phyloP scores from a whole-genome alignment of 2,329 filamentous ascomycete genomes.

The Dactylonectria macrodidyma region DNA sequence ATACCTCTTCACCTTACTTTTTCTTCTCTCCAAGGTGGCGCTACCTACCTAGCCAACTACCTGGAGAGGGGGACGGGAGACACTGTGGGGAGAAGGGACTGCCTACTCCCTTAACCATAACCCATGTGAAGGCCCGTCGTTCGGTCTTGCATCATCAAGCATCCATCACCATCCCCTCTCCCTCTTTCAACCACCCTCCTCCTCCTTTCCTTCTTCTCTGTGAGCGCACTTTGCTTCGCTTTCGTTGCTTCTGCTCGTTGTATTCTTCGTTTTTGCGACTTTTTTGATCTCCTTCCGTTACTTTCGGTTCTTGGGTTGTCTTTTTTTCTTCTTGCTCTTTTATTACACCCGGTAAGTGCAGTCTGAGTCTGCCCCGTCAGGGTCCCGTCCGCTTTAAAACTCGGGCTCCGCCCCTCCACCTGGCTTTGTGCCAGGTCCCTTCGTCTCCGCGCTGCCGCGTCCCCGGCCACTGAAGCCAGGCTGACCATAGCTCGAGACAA shows the following conservation, averaged over 20 bases:
- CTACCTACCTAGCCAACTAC: no score
- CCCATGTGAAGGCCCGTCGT: conserved; percentile 23
- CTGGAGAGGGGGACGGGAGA: conserved; percentile 1
- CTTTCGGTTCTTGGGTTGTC: no score
- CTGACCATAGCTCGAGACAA: conserved; percentile 41
- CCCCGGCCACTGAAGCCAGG: conserved; percentile 29
- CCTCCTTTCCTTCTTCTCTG: conserved; percentile 13
- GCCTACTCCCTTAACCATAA: conserved; percentile 14
- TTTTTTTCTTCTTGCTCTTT: conserved; percentile 5
- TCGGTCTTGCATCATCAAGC: conserved; percentile 33
- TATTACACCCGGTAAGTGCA: conserved; percentile 39
- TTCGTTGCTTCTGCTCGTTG: conserved; percentile 21
- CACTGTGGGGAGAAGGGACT: conserved; percentile 9
- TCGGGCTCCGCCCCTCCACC: conserved; percentile 40
- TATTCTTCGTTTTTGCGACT: conserved; percentile 9
- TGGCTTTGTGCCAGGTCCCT: conserved; percentile 28
- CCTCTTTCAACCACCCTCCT: conserved; percentile 18
- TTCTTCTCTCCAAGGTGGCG: neutral
- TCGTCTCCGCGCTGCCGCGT: conserved; percentile 37
- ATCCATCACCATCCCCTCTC: conserved; percentile 11
- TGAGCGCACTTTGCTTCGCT: conserved; percentile 27
- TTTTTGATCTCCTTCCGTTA: conserved; percentile 2
- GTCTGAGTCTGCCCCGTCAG: conserved; percentile 28
- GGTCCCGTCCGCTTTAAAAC: conserved; percentile 28
- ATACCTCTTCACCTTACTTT: neutral